Evolutionary conservation across 2,329 filamentous ascomycete genomes (phyloP).

Genomic region (Tolypocladium cylindrosporum): DNA sequence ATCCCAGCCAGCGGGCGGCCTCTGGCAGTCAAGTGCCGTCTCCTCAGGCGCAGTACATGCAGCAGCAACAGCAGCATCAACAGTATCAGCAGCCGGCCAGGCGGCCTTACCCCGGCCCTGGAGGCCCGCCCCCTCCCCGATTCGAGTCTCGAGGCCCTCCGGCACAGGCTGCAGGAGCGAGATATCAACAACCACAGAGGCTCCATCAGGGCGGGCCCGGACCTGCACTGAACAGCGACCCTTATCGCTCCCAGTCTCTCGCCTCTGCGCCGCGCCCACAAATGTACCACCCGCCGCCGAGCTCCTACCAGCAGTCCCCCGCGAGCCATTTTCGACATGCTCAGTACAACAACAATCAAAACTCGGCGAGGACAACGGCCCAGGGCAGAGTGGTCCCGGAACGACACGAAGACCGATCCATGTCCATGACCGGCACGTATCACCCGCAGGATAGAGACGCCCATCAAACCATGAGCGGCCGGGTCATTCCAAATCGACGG

Average conservation of each 20-base stretch:
- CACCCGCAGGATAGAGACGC: slow-evolving; percentile 64
- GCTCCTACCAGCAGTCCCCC: slow-evolving; percentile 52
- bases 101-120: slow-evolving; percentile 33
- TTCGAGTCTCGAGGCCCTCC: slow-evolving; percentile 50
- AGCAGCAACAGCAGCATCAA: slow-evolving; percentile 35
- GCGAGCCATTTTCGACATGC: slow-evolving; percentile 71
- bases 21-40: slow-evolving; percentile 37
- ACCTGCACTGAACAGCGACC: slow-evolving; percentile 72
- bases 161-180: slow-evolving; percentile 25
- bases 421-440: slow-evolving; percentile 79
- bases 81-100: slow-evolving; percentile 27
- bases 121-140: slow-evolving; percentile 47
- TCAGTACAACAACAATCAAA: slow-evolving; percentile 49
- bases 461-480: slow-evolving; percentile 88
- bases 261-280: slow-evolving; percentile 65
- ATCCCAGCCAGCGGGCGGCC: slow-evolving; percentile 40
- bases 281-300: slow-evolving; percentile 56
- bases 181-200: slow-evolving; percentile 39
- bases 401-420: slow-evolving; percentile 81
- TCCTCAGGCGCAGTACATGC: slow-evolving; percentile 35
- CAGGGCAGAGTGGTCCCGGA: slow-evolving; percentile 89
- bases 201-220: slow-evolving; percentile 52
- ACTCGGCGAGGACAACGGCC: slow-evolving; percentile 70
- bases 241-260: slow-evolving; percentile 88
- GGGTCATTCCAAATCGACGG: slow-evolving; percentile 70